These are phyloP conservation scores for Pseudomicrostroma phylloplanum DNA, from an alignment of 1,284 basidiomycete species.

Conservation along the genomic window DNA sequence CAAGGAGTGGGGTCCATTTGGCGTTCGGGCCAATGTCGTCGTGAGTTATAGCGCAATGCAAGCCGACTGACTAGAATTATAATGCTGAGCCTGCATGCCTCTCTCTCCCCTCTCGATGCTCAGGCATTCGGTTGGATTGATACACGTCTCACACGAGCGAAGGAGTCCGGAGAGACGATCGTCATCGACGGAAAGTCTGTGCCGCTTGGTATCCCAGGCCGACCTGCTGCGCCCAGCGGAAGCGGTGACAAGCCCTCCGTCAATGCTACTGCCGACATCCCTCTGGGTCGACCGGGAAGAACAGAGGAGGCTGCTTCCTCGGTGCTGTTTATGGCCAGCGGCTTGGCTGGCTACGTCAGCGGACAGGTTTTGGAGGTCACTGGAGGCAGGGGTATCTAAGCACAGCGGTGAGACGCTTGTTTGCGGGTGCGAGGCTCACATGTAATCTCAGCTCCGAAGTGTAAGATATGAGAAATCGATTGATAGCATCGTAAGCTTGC, in stretches of 20 bases:
- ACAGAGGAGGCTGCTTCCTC: slow-evolving; percentile 69
- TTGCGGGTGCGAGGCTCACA: too few species aligned
- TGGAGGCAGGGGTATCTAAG: slow-evolving; percentile 37
- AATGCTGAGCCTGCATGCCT: background rate
- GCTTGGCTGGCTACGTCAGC: slow-evolving; percentile 69
- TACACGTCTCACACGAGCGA: slow-evolving; percentile 64
- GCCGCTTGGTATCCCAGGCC: slow-evolving; percentile 60
- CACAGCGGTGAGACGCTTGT: too few species aligned
- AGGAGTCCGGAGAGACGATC: slow-evolving; percentile 69
- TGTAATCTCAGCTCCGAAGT: too few species aligned
- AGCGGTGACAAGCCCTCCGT: slow-evolving; percentile 54
- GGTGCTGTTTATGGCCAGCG: slow-evolving; percentile 57
- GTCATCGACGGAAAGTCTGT: slow-evolving; percentile 77
- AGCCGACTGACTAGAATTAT: background rate
- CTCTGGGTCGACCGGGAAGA: slow-evolving; percentile 66
- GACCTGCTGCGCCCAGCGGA: slow-evolving; percentile 66
- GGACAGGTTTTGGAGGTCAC: slow-evolving; percentile 64
- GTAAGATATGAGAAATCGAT: too few species aligned
- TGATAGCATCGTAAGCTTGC: too few species aligned
- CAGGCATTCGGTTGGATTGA: slow-evolving; percentile 71
- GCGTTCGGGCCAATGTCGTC: slow-evolving; percentile 55
- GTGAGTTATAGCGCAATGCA: background rate
- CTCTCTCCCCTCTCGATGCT: slow-evolving; percentile 60
- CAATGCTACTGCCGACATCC: slow-evolving; percentile 59
- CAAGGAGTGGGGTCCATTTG: slow-evolving; percentile 79